Base-by-base conservation (phyloP, 176 grass and related monocot genomes). In the Rhynchospora pubera region DNA sequence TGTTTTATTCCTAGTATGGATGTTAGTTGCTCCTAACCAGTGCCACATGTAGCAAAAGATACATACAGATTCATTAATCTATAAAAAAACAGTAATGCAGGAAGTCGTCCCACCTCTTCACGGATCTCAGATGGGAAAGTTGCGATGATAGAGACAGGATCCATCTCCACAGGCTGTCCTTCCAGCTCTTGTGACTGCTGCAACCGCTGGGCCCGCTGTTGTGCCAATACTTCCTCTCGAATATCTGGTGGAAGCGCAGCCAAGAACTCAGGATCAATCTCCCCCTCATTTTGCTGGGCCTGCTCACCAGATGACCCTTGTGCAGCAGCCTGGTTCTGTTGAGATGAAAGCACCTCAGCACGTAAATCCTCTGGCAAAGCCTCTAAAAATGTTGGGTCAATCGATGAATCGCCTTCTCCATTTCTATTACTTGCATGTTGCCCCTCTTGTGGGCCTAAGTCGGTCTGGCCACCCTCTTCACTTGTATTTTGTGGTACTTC, bases 201-300 rank as follows among this genome's bases (percentile, higher is more conserved):
- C 70, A 93, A 79, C 81, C 93, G 89, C 77, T 99, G 97, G 39
- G 93, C 89, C 48, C 89, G 92, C 79, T 99, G 93, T 90, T 99
- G 96, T 85, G 89, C 91, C 77, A 99, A 82, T 63, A 99, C 92
- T 80, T 99, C 97, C 43, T 99, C 91, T 57, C 93, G 84, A 66
- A 99, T 99, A 93, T 99, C 97, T 89, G 97, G 84, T 7, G 97
- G 97, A 88, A 99, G 93, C 10, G 97, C 97, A 89, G 97, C 97
- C 76, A 99, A 91, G 84, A 99, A 99, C 84, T 99, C 97, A 82
- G 97, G 97, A 91, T 99, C 96, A 84, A 99, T 99, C 65, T 99
- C 96, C 6, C 77, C 91, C 83, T 96, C 93, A 84, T 71, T 86
- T 58, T 99, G 93, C 81, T 85, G 76, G 45, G 42, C 61, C 62